These are phyloP conservation scores for Ostreobium quekettii DNA, from an alignment of 139 green algal species.

Conservation along the genomic window DNA sequence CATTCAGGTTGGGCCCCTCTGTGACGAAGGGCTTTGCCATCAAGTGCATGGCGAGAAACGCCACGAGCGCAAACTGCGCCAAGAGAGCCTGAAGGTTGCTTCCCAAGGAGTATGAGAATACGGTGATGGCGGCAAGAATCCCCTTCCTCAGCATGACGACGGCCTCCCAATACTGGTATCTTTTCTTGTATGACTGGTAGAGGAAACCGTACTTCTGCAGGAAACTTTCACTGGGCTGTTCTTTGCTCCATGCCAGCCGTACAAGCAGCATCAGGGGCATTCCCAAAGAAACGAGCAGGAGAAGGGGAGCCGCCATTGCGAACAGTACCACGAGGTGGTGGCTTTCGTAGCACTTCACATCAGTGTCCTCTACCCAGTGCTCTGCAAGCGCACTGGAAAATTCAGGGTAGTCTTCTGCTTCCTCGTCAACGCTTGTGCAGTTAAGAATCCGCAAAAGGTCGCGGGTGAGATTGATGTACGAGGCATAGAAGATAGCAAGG, in stretches of 20 bases:
- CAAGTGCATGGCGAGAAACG: background rate
- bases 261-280: background rate
- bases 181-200: background rate
- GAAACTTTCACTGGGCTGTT: background rate
- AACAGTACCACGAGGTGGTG: background rate
- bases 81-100: background rate
- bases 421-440: slow-evolving; percentile 1
- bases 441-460: background rate
- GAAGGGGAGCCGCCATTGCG: background rate
- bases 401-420: background rate
- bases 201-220: background rate
- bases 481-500: background rate
- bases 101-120: slow-evolving; percentile 8
- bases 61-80: background rate
- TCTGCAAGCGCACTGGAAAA: background rate
- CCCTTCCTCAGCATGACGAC: slow-evolving; percentile 7
- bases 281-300: slow-evolving; percentile 1
- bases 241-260: background rate
- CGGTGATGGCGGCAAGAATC: background rate
- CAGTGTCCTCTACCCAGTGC: slow-evolving; percentile 9
- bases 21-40: background rate
- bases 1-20: slow-evolving; percentile 1
- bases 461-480: background rate
- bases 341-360: background rate
- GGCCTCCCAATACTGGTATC: slow-evolving; percentile 7